Evolutionary conservation across 1,284 basidiomycete genomes (phyloP).

Genomic region (Phenoliferia sp.): DNA sequence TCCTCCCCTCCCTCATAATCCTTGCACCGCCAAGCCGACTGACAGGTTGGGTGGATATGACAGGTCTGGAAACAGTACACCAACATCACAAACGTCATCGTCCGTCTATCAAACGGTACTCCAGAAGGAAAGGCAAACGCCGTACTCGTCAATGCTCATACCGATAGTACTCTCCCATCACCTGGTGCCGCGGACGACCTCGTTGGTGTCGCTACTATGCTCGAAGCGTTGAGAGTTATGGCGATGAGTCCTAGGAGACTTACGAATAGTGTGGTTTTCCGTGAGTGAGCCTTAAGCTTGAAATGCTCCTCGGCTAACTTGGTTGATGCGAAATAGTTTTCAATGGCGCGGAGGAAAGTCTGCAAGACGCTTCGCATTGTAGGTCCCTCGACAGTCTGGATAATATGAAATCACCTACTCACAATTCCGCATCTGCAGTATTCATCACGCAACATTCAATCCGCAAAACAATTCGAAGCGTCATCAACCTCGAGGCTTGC

Average conservation of each 20-base stretch:
- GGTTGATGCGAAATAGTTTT: constrained; percentile 67
- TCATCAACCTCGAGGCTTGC: constrained; percentile 90
- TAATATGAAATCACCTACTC: constrained; percentile 35
- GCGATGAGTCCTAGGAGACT: constrained; percentile 68
- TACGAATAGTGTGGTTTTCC: constrained; percentile 74
- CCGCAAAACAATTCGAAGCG: constrained; percentile 64
- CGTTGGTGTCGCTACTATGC: constrained; percentile 68
- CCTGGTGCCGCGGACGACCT: constrained; percentile 72
- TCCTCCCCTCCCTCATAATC: background rate
- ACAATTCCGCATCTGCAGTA: constrained; percentile 92
- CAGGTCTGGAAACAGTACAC: constrained; percentile 85
- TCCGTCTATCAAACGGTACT: constrained; percentile 80
- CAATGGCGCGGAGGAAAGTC: constrained; percentile 88
- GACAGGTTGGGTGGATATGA: too few relatives aligned
- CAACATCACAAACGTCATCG: constrained; percentile 73
- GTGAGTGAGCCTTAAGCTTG: constrained; percentile 49
- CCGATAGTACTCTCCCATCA: constrained; percentile 62
- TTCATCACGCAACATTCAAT: constrained; percentile 75
- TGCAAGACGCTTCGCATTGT: constrained; percentile 89
- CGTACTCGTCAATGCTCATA: constrained; percentile 81
- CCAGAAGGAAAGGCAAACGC: constrained; percentile 67
- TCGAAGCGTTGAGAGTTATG: constrained; percentile 80
- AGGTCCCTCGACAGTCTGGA: background rate
- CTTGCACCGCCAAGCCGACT: background rate
- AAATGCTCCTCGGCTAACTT: background rate